Percentiles rank a stretch among this genome's conserved stretches.
Evolutionary conservation across 345 rosid species (phyloP).

Genomic region (Eucalyptus tenuipes): DNA sequence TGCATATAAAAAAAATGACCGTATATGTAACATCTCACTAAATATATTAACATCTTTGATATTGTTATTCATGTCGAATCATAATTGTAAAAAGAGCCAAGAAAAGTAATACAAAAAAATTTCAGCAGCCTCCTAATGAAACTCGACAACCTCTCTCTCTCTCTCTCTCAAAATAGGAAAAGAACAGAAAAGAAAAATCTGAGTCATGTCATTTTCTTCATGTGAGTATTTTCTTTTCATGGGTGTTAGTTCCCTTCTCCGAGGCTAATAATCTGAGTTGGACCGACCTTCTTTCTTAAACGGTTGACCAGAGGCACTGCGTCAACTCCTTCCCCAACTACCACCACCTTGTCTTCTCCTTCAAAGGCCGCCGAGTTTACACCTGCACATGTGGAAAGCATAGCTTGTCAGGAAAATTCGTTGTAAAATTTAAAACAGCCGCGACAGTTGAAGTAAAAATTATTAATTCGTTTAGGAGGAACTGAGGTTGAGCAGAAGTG

Average conservation of each 20-base stretch:
- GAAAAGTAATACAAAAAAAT: background rate
- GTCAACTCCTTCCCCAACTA: constrained; percentile 37
- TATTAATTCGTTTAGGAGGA: background rate
- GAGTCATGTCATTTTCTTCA: background rate
- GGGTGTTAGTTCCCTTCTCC: background rate
- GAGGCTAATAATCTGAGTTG: constrained; percentile 16
- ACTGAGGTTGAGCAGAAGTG: background rate
- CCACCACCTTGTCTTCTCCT: constrained; percentile 38
- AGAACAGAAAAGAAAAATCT: background rate
- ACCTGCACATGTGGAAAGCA: constrained; percentile 5
- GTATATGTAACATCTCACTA: background rate
- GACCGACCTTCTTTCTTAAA: constrained; percentile 42
- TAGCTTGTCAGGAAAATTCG: background rate
- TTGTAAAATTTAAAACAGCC: background rate
- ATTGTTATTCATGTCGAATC: background rate
- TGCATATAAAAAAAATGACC: background rate
- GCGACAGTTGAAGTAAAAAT: background rate
- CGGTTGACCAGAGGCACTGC: constrained; percentile 8
- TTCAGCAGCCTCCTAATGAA: background rate
- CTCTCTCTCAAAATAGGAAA: background rate
- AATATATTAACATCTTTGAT: background rate
- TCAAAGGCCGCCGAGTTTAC: constrained; percentile 24
- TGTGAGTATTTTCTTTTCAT: background rate
- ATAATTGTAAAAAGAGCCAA: background rate
- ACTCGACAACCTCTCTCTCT: background rate